Evolutionary conservation across 192 early-diverging fungal genomes (phyloP).

Genomic region (Gamsiella multidivaricata): DNA sequence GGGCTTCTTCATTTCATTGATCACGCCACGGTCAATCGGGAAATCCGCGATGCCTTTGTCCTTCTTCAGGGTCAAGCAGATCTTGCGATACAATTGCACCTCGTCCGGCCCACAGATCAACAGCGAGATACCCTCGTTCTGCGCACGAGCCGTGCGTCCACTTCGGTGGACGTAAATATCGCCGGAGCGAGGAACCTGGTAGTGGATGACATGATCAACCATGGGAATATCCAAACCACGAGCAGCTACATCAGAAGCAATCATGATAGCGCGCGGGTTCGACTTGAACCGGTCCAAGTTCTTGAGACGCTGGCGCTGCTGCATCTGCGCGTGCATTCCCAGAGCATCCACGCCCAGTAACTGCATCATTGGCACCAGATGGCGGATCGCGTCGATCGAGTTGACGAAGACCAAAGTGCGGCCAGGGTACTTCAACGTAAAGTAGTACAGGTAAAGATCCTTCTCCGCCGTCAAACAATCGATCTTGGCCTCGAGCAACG

Average conservation of each 20-base stretch:
- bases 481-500: conserved; percentile 84
- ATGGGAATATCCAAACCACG: conserved; percentile 93
- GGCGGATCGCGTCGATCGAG: conserved; percentile 92
- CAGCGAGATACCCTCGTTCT: conserved; percentile 82
- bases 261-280: conserved; percentile 78
- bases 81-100: conserved; percentile 79
- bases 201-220: conserved; percentile 96
- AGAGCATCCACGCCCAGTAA: conserved; percentile 78
- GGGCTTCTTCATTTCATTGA: conserved; percentile 78
- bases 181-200: conserved; percentile 90
- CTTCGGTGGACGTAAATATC: conserved; percentile 97
- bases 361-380: conserved; percentile 86
- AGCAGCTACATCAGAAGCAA: conserved; percentile 97
- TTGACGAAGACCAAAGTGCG: conserved; percentile 96
- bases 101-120: conserved; percentile 90
- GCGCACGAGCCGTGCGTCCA: conserved; percentile 94
- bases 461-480: conserved; percentile 89
- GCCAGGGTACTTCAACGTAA: conserved; percentile 85
- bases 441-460: conserved; percentile 89
- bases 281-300: conserved; percentile 90
- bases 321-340: conserved; percentile 95
- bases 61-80: conserved; percentile 85
- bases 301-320: conserved; percentile 94
- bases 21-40: conserved; percentile 80
- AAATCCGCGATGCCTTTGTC: conserved; percentile 77